Percentiles rank a stretch among this genome's conserved stretches.
phyloP scores from a whole-genome alignment of 768 basidiomycete species.

The Porphyrellus cyaneotinctus region DNA sequence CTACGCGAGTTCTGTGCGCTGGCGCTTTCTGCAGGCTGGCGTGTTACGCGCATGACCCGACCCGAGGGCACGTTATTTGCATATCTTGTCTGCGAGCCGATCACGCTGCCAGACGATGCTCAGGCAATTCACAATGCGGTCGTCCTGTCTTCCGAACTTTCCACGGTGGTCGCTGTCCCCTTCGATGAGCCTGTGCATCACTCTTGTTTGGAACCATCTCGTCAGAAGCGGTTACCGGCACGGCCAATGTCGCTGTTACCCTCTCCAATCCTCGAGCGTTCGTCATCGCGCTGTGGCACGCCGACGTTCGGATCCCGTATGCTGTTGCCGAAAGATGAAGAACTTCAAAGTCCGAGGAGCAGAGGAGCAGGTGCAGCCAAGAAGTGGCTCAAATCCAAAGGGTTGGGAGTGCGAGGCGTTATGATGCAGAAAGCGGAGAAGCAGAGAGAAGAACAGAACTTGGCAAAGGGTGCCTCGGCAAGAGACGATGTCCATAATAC shows the following conservation, averaged over 20 bases:
- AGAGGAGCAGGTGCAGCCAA: slow-evolving; percentile 17
- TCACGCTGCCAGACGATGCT: slow-evolving; percentile 42
- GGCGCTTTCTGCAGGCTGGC: slow-evolving; percentile 58
- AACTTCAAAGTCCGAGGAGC: slow-evolving; percentile 13
- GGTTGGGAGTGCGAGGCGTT: slow-evolving; percentile 25
- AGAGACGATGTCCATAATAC: slow-evolving; percentile 5
- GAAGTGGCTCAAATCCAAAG: slow-evolving; percentile 30
- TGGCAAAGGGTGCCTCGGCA: not conserved
- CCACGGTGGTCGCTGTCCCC: slow-evolving; percentile 10
- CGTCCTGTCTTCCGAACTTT: slow-evolving; percentile 15
- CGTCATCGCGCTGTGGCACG: slow-evolving; percentile 53
- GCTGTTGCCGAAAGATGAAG: slow-evolving; percentile 25
- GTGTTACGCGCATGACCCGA: slow-evolving; percentile 49
- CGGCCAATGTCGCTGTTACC: slow-evolving; percentile 13
- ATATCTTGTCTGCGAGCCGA: slow-evolving; percentile 65
- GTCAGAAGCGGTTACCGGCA: slow-evolving; percentile 6
- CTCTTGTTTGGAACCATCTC: not conserved
- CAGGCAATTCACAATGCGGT: slow-evolving; percentile 22
- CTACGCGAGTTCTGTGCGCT: slow-evolving; percentile 58
- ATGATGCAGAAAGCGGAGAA: slow-evolving; percentile 23
- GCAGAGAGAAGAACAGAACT: slow-evolving; percentile 15
- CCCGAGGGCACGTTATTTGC: slow-evolving; percentile 66
- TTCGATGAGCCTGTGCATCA: slow-evolving; percentile 3
- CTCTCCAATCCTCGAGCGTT: slow-evolving; percentile 37
- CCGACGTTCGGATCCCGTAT: slow-evolving; percentile 58